Evolutionary conservation across 805 yeast species (phyloP).

Genomic region (Saccharomycodes ludwigii): DNA sequence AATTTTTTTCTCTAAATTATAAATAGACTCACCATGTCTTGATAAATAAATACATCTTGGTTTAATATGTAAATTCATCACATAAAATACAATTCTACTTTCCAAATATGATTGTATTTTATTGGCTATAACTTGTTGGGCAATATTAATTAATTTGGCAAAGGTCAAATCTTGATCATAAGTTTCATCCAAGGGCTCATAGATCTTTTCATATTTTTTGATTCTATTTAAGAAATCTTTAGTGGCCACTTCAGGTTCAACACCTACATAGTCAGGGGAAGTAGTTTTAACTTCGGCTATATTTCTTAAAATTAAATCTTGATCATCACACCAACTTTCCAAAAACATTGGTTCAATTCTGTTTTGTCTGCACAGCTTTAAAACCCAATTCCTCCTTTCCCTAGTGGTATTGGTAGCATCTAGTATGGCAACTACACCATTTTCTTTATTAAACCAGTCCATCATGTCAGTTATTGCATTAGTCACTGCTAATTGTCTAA

Average conservation of each 20-base stretch:
- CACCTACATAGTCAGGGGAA: conserved; percentile 66
- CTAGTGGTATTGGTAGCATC: conserved; percentile 89
- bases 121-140: conserved; percentile 80
- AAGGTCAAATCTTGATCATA: conserved; percentile 60
- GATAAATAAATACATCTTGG: conserved; percentile 90
- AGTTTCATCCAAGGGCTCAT: conserved; percentile 58
- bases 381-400: conserved; percentile 53
- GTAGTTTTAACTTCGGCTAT: conserved; percentile 78
- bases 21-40: conserved; percentile 91
- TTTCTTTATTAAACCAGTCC: conserved; percentile 69
- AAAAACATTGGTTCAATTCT: conserved; percentile 81
- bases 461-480: conserved; percentile 70
- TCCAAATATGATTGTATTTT: conserved; percentile 80
- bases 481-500: conserved; percentile 58
- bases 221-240: conserved; percentile 61
- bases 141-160: conserved; percentile 78
- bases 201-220: conserved; percentile 55
- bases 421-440: conserved; percentile 82
- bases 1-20: conserved; percentile 84
- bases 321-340: conserved; percentile 84
- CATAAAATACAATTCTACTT: conserved; percentile 85
- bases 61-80: conserved; percentile 89
- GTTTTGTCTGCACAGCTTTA: conserved; percentile 47
- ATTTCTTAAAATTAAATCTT: conserved; percentile 64
- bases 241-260: conserved; percentile 60